These are phyloP conservation scores for Candida railenensis DNA, from an alignment of 805 yeast species.

Conservation along the genomic window DNA sequence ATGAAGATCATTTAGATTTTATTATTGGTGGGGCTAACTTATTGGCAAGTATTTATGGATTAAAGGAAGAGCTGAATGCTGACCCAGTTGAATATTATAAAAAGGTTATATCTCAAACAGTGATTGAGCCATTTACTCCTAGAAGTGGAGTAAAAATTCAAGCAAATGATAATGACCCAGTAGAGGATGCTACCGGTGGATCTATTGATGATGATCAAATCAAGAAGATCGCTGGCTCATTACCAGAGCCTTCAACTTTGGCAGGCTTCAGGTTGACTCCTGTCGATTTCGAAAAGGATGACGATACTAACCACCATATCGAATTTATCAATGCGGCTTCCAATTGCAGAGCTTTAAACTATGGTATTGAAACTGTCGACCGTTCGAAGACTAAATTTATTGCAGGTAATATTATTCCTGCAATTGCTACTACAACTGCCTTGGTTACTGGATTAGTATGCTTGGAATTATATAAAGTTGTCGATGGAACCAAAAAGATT, in stretches of 20 bases:
- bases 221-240: conserved; percentile 64
- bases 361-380: conserved; percentile 85
- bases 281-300: conserved; percentile 98
- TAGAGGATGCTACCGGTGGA: conserved; percentile 58
- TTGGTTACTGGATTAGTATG: conserved; percentile 93
- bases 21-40: conserved; percentile 87
- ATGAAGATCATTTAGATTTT: conserved; percentile 78
- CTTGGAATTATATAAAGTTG: conserved; percentile 88
- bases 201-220: conserved; percentile 61
- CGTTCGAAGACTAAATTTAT: conserved; percentile 89
- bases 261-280: conserved; percentile 86
- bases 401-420: conserved; percentile 98
- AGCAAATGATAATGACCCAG: conserved; percentile 83
- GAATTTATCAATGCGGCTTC: conserved; percentile 96
- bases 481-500: conserved; percentile 67
- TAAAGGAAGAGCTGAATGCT: conserved; percentile 67
- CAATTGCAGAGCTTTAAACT: conserved; percentile 91
- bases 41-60: conserved; percentile 86
- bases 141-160: conserved; percentile 76
- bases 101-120: conserved; percentile 49
- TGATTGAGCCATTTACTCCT: conserved; percentile 63
- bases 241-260: conserved; percentile 86
- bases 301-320: conserved; percentile 93
- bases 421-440: conserved; percentile 99
- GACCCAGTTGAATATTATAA: conserved; percentile 49